Evolutionary conservation across 1,284 basidiomycete genomes (phyloP), one percentile per base, ranked within the genome.

Genomic region (Heliocybe sulcata): DNA sequence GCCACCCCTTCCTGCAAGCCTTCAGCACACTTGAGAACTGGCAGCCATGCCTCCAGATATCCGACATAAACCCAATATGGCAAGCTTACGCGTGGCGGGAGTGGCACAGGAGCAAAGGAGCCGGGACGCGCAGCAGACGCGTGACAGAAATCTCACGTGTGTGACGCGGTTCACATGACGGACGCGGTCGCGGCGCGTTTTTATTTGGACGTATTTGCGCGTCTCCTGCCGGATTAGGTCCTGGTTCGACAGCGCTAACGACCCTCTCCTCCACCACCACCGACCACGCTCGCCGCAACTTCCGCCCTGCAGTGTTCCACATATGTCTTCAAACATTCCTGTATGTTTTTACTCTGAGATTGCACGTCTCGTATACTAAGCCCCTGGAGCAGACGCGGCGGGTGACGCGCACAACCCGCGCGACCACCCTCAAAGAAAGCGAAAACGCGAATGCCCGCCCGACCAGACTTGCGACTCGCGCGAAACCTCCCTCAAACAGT

Each of bases 361-460:
- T 22, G 12, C 8, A 22, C 23, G 22, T 12, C 6, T 26, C 47
- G 22, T 25, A 61, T n/a, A n/a, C n/a, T n/a, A n/a, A n/a, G n/a
- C 66, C 50, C 59, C 65, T 50, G 42, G 38, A 1, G 23, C 57
- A 85, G 83, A 79, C 77, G 59, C 79, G 82, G 60, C 80, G 83
- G 69, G 71, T 77, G 55, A 79, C 80, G 54, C 77, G 83, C 64
- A 42, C 38, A 42, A 76, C 77, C 54, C 78, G 79, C 56, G 72
- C 76, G 10, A 65, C 72, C 45, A 70, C 75, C 27, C 74, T 79
- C 61, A 85, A 82, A 67, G 83, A 86, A 64, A 79, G 74, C 62
- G 83, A 85, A 74, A 87, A 74, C 54, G 68, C 70, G 23, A 69
- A 80, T 58, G 79, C 77, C 54, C 77, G 81, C 56, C 76, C 76